Conservation (phyloP, 2,329 filamentous ascomycete species). For the Sporothrix humicola region DNA sequence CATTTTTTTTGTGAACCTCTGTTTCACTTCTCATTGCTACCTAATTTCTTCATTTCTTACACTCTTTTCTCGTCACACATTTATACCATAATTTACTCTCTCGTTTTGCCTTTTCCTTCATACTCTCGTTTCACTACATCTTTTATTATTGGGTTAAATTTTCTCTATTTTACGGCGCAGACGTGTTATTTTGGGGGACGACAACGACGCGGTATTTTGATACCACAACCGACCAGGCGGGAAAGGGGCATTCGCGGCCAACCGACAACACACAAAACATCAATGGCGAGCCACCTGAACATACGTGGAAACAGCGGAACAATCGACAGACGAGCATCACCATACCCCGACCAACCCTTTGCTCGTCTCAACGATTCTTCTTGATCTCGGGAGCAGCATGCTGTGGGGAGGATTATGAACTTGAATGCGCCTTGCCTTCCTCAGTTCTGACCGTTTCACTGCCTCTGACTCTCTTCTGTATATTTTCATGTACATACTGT, state of each 20-base stretch:
- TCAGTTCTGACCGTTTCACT: too few relatives aligned
- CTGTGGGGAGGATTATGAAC: background rate
- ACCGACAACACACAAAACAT: conserved; percentile 15
- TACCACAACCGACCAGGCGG: background rate
- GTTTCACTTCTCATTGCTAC: background rate
- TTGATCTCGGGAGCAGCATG: background rate
- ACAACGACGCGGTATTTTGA: conserved; percentile 18
- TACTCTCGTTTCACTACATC: conserved; percentile 20
- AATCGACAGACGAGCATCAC: conserved; percentile 7
- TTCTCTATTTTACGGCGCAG: conserved; percentile 30
- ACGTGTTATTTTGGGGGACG: conserved; percentile 25
- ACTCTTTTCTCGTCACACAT: conserved; percentile 21
- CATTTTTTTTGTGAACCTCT: conserved; percentile 9
- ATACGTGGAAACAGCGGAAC: background rate
- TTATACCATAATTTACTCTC: conserved; percentile 25
- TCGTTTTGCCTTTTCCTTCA: background rate
- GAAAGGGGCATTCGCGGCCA: background rate
- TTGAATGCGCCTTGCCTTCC: background rate
- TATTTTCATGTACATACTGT: conserved; percentile 37
- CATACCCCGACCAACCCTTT: background rate
- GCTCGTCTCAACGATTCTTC: background rate
- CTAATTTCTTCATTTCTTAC: conserved; percentile 28
- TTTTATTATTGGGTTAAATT: conserved; percentile 20
- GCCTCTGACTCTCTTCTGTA: conserved; percentile 30
- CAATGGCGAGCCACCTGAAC: background rate